Evolutionary conservation across 495 filamentous ascomycete species (phyloP), one percentile per base, ranked within the genome.

Genomic region (Penicillium lagena): DNA sequence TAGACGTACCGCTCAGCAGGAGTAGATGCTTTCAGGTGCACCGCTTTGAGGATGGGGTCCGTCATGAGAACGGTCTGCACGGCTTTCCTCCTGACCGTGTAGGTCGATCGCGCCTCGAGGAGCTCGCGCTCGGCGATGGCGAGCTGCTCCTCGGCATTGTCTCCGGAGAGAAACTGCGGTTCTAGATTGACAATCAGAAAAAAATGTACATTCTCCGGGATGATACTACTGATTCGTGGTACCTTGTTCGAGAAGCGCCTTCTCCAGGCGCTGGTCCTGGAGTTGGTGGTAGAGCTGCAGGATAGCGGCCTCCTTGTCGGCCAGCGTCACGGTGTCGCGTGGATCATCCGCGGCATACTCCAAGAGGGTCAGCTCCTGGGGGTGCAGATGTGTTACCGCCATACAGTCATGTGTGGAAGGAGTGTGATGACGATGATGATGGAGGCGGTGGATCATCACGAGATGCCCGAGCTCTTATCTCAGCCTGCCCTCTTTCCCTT

Each of bases 41-140:
- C 77, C 1, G 87, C 83, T 55, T 86, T 88, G 40, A 94, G 64
- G 38, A 81, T 81, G 9, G 87, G 87, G 54, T 86, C 82, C 15
- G 80, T 78, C 50, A 78, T 76, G 46, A 90, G 63, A 22, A 86
- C 77, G 40, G 70, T 81, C 39, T 80, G 76, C 10, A 84, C 63
- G n/a, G 87, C 76, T 49, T 77, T 79, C 52, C 79, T 79, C 43
- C 78, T 79, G 43, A 90, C 68, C 29, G 75, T 70, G 56, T 88
- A 85, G 36, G 71, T 68, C 37, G 85, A 80, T 56, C 82, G 79
- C 35, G 85, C 79, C 51, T 87, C 78, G 15, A 89, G 64, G 29
- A 86, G 74, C 42, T 81, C 81, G 37, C 75, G 73, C 55, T 87
- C 81, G 2, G 82, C 78, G 39, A 55, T 58, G 38, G 64, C 63